Conservation (phyloP, 345 rosid species). For the Lepidium sativum region DNA sequence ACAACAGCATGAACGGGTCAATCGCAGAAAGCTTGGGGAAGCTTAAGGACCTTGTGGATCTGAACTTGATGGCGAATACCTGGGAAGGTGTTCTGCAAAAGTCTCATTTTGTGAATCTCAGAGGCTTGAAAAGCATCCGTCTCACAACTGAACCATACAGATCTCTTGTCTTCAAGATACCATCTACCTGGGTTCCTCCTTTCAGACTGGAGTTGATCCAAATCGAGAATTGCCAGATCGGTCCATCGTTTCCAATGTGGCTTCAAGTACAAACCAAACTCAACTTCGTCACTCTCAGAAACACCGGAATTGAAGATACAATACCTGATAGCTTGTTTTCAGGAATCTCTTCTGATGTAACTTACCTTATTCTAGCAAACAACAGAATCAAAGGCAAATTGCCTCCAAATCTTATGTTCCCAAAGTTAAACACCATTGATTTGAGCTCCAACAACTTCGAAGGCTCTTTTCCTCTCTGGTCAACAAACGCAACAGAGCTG, state of each 20-base stretch:
- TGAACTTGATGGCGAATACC: slow-evolving; percentile 35
- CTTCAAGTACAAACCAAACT: slow-evolving; percentile 46
- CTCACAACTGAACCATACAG: slow-evolving; percentile 36
- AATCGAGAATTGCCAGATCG: slow-evolving; percentile 42
- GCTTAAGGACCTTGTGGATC: slow-evolving; percentile 26
- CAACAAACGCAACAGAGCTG: slow-evolving; percentile 34
- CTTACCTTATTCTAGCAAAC: slow-evolving; percentile 35
- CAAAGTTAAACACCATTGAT: slow-evolving; percentile 28
- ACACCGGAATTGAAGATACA: slow-evolving; percentile 38
- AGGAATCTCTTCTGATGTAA: slow-evolving; percentile 25
- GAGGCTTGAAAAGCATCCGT: slow-evolving; percentile 24
- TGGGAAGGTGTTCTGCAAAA: slow-evolving; percentile 42
- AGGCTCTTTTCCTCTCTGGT: slow-evolving; percentile 48
- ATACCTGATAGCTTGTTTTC: slow-evolving; percentile 38
- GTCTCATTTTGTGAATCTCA: slow-evolving; percentile 36
- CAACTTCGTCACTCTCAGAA: slow-evolving; percentile 29
- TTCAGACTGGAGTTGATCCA: slow-evolving; percentile 38
- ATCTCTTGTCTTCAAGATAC: slow-evolving; percentile 32
- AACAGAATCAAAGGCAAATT: slow-evolving; percentile 38
- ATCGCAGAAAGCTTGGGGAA: slow-evolving; percentile 42
- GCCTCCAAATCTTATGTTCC: slow-evolving; percentile 29
- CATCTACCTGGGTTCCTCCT: slow-evolving; percentile 50
- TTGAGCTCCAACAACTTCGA: slow-evolving; percentile 39
- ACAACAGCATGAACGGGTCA: slow-evolving; percentile 41
- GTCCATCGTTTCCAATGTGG: slow-evolving; percentile 57